Base-by-base conservation (phyloP, 805 yeast genomes). In the Candida nemodendra region DNA sequence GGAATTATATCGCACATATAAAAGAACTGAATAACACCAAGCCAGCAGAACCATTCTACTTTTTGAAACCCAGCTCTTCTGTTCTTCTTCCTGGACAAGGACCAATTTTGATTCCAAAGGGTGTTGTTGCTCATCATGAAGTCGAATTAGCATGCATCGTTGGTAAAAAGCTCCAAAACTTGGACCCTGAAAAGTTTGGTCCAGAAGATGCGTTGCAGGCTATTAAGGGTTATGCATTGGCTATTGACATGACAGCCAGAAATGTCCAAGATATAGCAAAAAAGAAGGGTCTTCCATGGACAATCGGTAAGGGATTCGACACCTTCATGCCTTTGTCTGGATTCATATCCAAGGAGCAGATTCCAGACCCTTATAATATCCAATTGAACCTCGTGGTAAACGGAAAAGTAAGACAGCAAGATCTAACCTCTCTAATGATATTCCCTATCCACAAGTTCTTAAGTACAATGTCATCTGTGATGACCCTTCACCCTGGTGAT, bases 1-100 rank as follows among this genome's bases (percentile, higher is more conserved):
- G 99, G 53, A 93, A 93, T 64, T 93, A 89, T 59, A 95, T 88
- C n/a, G 97, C 95, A 15, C 99, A 93, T 55, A 86, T 89, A 57
- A 76, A 83, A 45, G 99, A 93, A 61, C 69, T 93, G 41, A 84
- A 86, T 69, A 93, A 90, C 58, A 63, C 76, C 17, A 72, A 76
- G 15, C 98, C 99, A 2, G 67, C 71, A 24, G 86, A 81, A 56
- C 99, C 99, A 3, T 91, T 93, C 52, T 93, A 83, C 71, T 93
- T 93, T 60, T 66, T 90, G 48, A 93, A 93, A 64, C 99, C 99
- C 9, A 68, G 84, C 3, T 82, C 95, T 4, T 72, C 95, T 5
- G 72, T 89, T 16, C 70, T 93, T 33, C 63, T 73, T 15, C 84
- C 83, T 35, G 66, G 71, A 27, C 66, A 72, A 19, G 95, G 96